A percentile compares a stretch with the other conserved stretches of the same genome.
phyloP scores from a whole-genome alignment of 148 eudicot species.

The Diospyros kaki region DNA sequence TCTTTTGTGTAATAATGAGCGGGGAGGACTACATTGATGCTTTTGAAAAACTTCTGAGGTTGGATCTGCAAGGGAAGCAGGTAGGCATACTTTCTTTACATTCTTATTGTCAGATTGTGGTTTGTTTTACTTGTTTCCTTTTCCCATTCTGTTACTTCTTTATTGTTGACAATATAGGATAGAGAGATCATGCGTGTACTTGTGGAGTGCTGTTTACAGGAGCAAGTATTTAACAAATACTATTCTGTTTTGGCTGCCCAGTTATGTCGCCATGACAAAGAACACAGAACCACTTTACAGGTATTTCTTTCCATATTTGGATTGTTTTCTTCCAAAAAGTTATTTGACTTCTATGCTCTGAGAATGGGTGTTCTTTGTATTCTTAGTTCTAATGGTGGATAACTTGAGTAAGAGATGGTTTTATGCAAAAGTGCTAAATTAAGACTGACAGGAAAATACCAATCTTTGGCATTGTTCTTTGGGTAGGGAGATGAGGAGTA shows the following conservation, averaged over 20 bases:
- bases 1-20: conserved; percentile 91
- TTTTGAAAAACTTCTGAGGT: conserved; percentile 82
- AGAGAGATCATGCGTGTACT: conserved; percentile 92
- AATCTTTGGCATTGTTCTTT: no score
- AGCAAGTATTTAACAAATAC: conserved; percentile 81
- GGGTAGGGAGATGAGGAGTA: no score
- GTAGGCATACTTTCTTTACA: conserved; percentile 23
- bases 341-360: neutral
- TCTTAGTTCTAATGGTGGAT: no score
- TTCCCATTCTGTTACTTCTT: neutral
- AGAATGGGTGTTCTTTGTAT: no score
- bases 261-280: conserved; percentile 87
- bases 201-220: conserved; percentile 89
- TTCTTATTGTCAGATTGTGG: neutral
- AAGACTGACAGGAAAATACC: no score
- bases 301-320: conserved; percentile 26
- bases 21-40: conserved; percentile 94
- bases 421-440: no score
- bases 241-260: conserved; percentile 76
- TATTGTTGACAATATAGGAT: conserved; percentile 47
- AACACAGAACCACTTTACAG: conserved; percentile 87
- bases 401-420: no score
- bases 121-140: neutral
- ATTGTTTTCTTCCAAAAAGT: neutral
- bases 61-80: conserved; percentile 93